Conservation (phyloP, 805 yeast genomes). For the Saccharomyces jurei region DNA sequence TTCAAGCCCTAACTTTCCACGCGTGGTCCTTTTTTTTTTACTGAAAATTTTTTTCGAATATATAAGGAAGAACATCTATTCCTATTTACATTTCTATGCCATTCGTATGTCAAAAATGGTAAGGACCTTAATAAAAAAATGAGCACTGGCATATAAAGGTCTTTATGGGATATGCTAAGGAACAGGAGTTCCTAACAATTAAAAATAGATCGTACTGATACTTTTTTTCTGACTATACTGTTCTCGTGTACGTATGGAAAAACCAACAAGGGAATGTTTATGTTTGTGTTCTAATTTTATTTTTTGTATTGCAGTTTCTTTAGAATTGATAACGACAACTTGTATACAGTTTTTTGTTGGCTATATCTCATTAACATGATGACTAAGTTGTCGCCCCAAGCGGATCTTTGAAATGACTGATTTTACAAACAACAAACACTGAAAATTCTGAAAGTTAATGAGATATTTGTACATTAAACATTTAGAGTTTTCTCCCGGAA, state of each 20-base stretch:
- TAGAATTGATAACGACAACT: not conserved
- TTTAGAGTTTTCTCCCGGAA: not conserved
- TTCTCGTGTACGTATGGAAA: not conserved
- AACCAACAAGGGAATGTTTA: not conserved
- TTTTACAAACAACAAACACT: constrained; percentile 30
- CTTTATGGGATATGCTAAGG: not conserved
- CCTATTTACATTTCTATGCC: not conserved
- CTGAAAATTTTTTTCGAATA: not conserved
- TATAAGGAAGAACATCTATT: not conserved
- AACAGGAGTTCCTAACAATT: constrained; percentile 1
- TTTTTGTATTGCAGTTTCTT: not conserved
- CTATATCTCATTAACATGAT: constrained; percentile 15
- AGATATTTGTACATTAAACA: not conserved
- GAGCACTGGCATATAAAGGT: not conserved
- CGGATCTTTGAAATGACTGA: constrained; percentile 31
- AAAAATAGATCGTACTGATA: not conserved
- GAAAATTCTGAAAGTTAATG: constrained; percentile 29
- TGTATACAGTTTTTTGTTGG: not conserved
- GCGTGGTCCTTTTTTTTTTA: not conserved
- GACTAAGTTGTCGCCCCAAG: constrained; percentile 37
- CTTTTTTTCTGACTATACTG: not conserved
- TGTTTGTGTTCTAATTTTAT: not conserved
- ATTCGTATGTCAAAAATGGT: no score
- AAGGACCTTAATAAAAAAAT: not conserved
- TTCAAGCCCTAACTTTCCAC: not conserved